Conservation (phyloP, 75 land plant genomes). For the Picea glauca region DNA sequence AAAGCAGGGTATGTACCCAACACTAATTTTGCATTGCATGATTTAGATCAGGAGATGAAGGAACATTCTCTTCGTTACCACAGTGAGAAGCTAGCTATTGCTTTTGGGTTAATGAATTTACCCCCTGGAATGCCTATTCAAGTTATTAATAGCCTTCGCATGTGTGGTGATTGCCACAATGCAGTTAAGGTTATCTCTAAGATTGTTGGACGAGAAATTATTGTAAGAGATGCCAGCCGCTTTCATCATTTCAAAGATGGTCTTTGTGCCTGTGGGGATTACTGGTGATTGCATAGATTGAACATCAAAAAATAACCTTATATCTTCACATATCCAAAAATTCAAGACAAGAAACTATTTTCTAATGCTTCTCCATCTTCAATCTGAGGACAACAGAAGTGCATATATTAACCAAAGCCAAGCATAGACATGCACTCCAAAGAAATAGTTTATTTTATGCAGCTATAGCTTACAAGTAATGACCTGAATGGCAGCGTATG, state of each 20-base stretch:
- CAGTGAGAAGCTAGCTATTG: conserved; percentile 6
- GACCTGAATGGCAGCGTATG: too few relatives aligned
- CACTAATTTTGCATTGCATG: neutral
- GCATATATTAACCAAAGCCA: too few relatives aligned
- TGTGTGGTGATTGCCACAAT: conserved; percentile 3
- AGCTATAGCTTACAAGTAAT: too few relatives aligned
- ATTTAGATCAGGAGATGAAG: neutral
- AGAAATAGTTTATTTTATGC: too few relatives aligned
- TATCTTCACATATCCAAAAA: too few relatives aligned
- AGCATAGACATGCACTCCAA: too few relatives aligned
- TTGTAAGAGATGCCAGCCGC: neutral
- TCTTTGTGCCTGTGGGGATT: neutral
- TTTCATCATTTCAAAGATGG: neutral
- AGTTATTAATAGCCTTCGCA: neutral
- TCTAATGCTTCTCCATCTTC: too few relatives aligned
- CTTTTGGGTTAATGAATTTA: neutral
- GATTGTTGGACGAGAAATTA: neutral
- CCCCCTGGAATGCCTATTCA: neutral
- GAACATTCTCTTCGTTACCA: neutral
- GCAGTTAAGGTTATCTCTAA: neutral
- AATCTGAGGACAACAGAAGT: too few relatives aligned
- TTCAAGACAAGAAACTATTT: too few relatives aligned
- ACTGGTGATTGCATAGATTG: neutral
- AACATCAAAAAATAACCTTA: too few relatives aligned
- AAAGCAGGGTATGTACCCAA: neutral